Percentiles rank a stretch among this genome's conserved stretches.
These are phyloP conservation scores for Prunella vulgaris DNA, from an alignment of 257 asterid species.

Conservation along the genomic window DNA sequence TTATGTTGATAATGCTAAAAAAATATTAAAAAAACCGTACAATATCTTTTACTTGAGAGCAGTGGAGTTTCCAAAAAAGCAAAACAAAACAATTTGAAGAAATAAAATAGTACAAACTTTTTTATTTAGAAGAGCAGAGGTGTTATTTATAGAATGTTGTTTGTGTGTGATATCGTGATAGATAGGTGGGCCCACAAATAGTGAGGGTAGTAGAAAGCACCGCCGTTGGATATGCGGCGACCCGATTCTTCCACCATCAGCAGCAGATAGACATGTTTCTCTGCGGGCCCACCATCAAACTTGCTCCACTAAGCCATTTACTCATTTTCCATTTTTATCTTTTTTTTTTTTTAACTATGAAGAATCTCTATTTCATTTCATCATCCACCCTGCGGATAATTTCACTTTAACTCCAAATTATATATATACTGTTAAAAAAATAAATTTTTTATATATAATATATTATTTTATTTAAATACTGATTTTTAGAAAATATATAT, in stretches of 20 bases:
- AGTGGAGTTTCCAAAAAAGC: not conserved
- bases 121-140: not conserved
- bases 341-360: not conserved
- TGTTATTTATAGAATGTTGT: too few relatives aligned
- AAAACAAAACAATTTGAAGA: not conserved
- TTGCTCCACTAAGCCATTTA: not conserved
- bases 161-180: not conserved
- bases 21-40: too few relatives aligned
- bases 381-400: too few relatives aligned
- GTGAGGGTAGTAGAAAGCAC: slow-evolving; percentile 18
- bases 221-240: slow-evolving; percentile 44
- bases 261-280: slow-evolving; percentile 24
- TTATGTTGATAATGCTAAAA: too few relatives aligned
- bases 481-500: too few relatives aligned
- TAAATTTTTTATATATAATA: too few relatives aligned
- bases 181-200: not conserved
- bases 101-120: too few relatives aligned
- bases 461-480: too few relatives aligned
- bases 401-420: too few relatives aligned
- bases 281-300: slow-evolving; percentile 6
- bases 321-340: not conserved
- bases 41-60: too few relatives aligned
- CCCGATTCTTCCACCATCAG: slow-evolving; percentile 21
- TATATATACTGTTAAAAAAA: too few relatives aligned
- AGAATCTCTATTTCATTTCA: not conserved